Conservation (phyloP, 305 asterid species). For the Fraxinus paxiana region DNA sequence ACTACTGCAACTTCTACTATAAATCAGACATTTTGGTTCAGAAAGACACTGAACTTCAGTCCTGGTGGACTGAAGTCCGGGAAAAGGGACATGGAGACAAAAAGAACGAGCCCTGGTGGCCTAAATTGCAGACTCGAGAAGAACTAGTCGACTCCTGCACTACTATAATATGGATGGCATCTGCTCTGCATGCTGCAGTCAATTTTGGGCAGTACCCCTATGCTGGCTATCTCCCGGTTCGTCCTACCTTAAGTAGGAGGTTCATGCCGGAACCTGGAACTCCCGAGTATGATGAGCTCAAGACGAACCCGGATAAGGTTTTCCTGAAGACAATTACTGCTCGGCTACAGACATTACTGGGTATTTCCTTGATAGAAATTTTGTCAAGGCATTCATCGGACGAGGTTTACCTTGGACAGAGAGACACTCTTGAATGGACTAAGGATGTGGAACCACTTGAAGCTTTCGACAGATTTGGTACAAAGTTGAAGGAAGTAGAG, state of each 20-base stretch:
- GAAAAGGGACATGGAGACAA: conserved; percentile 73
- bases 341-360: conserved; percentile 58
- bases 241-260: conserved; percentile 65
- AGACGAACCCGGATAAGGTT: conserved; percentile 52
- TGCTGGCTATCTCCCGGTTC: conserved; percentile 71
- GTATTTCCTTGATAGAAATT: conserved; percentile 59
- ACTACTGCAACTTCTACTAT: conserved; percentile 64
- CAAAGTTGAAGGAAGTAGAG: conserved; percentile 51
- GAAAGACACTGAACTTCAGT: conserved; percentile 59
- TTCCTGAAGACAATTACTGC: conserved; percentile 69
- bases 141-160: conserved; percentile 64
- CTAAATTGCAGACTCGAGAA: conserved; percentile 47
- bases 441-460: conserved; percentile 41
- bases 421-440: conserved; percentile 76
- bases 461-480: conserved; percentile 55
- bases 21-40: conserved; percentile 37
- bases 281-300: conserved; percentile 62
- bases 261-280: conserved; percentile 60
- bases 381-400: conserved; percentile 79
- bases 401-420: conserved; percentile 65
- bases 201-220: conserved; percentile 82
- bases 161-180: conserved; percentile 66
- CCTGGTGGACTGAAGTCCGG: conserved; percentile 79
- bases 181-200: conserved; percentile 93
- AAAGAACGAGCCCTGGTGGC: conserved; percentile 81